Evolutionary conservation across 2,329 filamentous ascomycete species (phyloP).

Genomic region (Pseudogymnoascus sp.): DNA sequence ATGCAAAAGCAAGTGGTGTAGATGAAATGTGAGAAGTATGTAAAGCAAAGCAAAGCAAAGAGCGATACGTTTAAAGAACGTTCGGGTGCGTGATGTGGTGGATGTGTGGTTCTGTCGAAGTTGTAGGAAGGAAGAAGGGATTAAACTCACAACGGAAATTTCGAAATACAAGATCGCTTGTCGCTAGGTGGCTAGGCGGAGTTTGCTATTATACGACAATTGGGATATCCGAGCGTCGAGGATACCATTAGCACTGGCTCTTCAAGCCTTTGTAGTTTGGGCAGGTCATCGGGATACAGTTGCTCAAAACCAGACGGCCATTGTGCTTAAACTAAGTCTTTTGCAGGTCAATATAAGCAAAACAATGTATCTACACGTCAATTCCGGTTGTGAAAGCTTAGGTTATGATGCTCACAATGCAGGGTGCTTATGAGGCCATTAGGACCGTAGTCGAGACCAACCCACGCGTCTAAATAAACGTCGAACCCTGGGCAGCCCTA

Average conservation of each 20-base stretch:
- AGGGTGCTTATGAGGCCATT: not conserved
- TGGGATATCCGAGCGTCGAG: not conserved
- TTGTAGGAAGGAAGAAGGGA: not conserved
- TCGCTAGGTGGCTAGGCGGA: not conserved
- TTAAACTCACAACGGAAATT: not conserved
- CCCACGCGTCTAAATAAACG: not conserved
- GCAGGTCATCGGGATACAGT: not conserved
- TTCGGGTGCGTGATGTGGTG: not conserved
- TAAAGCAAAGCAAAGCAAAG: not conserved
- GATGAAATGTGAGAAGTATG: not conserved
- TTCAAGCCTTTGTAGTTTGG: not conserved
- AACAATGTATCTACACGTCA: not conserved
- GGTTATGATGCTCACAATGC: not conserved
- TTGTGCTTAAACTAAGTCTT: not conserved
- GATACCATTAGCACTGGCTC: not conserved
- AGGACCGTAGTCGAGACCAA: not conserved
- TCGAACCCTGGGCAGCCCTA: not conserved
- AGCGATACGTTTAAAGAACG: not conserved
- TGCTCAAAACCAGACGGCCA: not conserved
- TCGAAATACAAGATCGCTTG: not conserved
- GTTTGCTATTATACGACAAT: not conserved
- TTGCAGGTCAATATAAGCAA: not conserved
- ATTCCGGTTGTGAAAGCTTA: not conserved
- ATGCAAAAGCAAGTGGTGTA: not conserved
- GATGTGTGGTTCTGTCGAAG: not conserved